Evolutionary conservation across 1,284 basidiomycete species (phyloP).

Genomic region (Tylopilus sp.): DNA sequence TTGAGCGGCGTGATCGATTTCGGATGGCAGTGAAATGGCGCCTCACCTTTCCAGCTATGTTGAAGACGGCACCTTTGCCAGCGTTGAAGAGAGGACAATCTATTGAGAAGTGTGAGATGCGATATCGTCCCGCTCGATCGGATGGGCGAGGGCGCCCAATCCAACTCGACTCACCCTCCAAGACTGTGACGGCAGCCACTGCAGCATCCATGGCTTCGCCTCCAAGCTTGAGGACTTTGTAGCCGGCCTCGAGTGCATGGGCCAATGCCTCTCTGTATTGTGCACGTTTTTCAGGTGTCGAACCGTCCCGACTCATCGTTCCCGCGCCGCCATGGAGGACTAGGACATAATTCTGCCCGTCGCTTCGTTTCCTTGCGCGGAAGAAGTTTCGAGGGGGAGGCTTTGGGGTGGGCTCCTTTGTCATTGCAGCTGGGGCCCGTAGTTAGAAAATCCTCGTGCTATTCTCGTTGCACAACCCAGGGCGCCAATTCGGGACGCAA

Average conservation of each 20-base stretch:
- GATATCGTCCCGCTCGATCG: too few relatives aligned
- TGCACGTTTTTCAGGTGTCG: slow-evolving; percentile 59
- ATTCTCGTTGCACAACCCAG: not conserved
- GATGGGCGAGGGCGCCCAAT: not conserved
- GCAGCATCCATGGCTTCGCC: slow-evolving; percentile 82
- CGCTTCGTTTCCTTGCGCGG: slow-evolving; percentile 6
- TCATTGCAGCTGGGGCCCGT: slow-evolving; percentile 4
- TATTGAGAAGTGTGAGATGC: not conserved
- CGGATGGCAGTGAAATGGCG: not conserved
- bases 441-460: too few relatives aligned
- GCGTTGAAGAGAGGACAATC: slow-evolving; percentile 76
- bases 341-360: slow-evolving; percentile 32
- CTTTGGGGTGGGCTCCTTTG: not conserved
- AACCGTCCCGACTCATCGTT: slow-evolving; percentile 52
- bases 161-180: slow-evolving; percentile 63
- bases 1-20: not conserved
- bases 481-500: not conserved
- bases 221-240: slow-evolving; percentile 56
- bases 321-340: slow-evolving; percentile 80
- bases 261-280: slow-evolving; percentile 54
- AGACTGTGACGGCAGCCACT: slow-evolving; percentile 62
- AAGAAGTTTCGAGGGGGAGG: not conserved
- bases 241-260: slow-evolving; percentile 56
- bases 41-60: slow-evolving; percentile 64
- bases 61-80: slow-evolving; percentile 77